Evolutionary conservation across 148 eudicot species (phyloP).

Genomic region (Nyssa sinensis): DNA sequence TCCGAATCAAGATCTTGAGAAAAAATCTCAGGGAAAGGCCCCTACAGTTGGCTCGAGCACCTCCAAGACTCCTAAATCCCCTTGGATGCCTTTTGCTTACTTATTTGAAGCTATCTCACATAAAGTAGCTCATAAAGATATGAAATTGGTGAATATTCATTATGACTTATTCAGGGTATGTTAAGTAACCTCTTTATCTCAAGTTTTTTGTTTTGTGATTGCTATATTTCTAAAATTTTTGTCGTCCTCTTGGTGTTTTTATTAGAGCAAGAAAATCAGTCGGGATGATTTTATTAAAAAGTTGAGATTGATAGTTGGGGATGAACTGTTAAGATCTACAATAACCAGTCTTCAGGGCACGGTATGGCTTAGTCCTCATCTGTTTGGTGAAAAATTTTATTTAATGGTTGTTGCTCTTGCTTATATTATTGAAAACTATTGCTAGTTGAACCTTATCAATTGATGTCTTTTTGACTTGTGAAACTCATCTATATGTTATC

Average conservation of each 20-base stretch:
- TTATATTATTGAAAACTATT: background rate
- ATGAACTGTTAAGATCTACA: constrained; percentile 34
- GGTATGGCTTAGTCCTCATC: constrained; percentile 15
- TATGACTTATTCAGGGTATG: constrained; percentile 56
- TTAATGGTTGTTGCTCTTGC: constrained; percentile 1
- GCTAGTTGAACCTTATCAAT: background rate
- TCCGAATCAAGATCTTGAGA: constrained; percentile 5
- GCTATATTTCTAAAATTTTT: background rate
- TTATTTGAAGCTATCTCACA: constrained; percentile 51
- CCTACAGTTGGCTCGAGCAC: constrained; percentile 31
- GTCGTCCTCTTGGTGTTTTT: background rate
- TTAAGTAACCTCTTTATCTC: background rate
- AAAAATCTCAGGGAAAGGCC: constrained; percentile 31
- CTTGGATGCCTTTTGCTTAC: constrained; percentile 74
- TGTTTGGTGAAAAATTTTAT: background rate
- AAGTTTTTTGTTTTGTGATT: background rate
- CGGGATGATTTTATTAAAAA: constrained; percentile 31
- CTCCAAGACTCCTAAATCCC: constrained; percentile 44
- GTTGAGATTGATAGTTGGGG: constrained; percentile 43
- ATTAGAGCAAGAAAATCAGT: constrained; percentile 28
- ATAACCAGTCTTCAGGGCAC: constrained; percentile 30
- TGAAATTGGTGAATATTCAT: constrained; percentile 40
- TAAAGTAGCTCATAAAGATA: constrained; percentile 37
- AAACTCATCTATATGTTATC: background rate
- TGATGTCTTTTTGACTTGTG: background rate